Percentiles rank a stretch among this genome's conserved stretches.
phyloP scores from a whole-genome alignment of 2,329 filamentous ascomycete species.

The Zasmidium angulare region DNA sequence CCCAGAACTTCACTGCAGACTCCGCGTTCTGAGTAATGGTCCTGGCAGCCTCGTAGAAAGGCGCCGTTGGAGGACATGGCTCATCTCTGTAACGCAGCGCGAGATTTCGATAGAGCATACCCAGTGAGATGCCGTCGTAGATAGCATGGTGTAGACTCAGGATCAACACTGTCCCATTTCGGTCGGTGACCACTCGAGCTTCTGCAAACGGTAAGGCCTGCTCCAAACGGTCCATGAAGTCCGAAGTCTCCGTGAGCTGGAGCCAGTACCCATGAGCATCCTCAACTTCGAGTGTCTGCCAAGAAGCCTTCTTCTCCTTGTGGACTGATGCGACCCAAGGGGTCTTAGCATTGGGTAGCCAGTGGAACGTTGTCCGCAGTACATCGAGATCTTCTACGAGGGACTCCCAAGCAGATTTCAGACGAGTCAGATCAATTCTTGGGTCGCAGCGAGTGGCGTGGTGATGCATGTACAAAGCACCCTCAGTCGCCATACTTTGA shows the following conservation, averaged over 20 bases:
- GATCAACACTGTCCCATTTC: slow-evolving; percentile 9
- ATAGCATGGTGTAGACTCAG: slow-evolving; percentile 20
- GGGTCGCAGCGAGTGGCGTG: slow-evolving; percentile 10
- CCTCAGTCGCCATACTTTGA: slow-evolving; percentile 15
- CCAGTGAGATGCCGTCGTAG: slow-evolving; percentile 20
- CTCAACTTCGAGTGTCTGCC: slow-evolving; percentile 1
- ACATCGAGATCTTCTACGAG: slow-evolving; percentile 10
- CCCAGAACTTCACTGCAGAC: slow-evolving; percentile 15
- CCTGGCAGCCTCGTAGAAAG: slow-evolving; percentile 16
- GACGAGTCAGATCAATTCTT: slow-evolving; percentile 3
- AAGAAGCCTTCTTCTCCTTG: not conserved
- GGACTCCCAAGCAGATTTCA: slow-evolving; percentile 11
- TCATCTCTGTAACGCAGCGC: slow-evolving; percentile 5
- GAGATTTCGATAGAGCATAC: slow-evolving; percentile 13
- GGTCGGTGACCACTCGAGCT: slow-evolving; percentile 4
- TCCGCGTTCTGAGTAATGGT: slow-evolving; percentile 6
- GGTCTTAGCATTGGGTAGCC: slow-evolving; percentile 3
- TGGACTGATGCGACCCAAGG: slow-evolving; percentile 18
- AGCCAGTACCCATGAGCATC: slow-evolving; percentile 9
- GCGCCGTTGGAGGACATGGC: slow-evolving; percentile 5
- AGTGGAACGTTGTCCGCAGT: slow-evolving; percentile 18
- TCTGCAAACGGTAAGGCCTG: slow-evolving; percentile 4
- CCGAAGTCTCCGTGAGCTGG: slow-evolving; percentile 5
- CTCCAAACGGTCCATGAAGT: slow-evolving; percentile 8
- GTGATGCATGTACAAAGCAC: slow-evolving; percentile 16